phyloP scores from a whole-genome alignment of 1,284 basidiomycete genomes.

The Stygiomarasmius scandens region DNA sequence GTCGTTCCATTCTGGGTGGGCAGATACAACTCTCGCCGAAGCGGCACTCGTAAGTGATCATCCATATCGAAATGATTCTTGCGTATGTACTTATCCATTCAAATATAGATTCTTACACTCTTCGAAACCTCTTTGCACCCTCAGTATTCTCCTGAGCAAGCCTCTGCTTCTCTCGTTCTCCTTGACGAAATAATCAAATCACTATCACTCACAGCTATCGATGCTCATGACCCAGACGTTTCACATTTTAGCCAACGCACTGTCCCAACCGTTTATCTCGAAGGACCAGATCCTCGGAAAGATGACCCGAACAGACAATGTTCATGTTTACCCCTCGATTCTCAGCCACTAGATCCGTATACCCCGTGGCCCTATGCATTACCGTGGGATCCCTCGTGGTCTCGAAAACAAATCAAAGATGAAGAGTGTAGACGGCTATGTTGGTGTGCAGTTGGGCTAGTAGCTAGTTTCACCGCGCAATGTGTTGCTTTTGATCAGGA shows the following conservation, averaged over 20 bases:
- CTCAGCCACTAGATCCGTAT: slow-evolving; percentile 39
- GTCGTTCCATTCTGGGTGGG: slow-evolving; percentile 51
- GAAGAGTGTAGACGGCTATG: slow-evolving; percentile 74
- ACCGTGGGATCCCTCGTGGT: slow-evolving; percentile 65
- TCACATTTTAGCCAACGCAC: slow-evolving; percentile 23
- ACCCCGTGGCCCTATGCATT: slow-evolving; percentile 54
- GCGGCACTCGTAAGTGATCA: slow-evolving; percentile 69
- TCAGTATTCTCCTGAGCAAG: slow-evolving; percentile 54
- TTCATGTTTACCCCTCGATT: slow-evolving; percentile 49
- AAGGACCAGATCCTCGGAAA: slow-evolving; percentile 26
- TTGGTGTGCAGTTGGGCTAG: slow-evolving; percentile 71
- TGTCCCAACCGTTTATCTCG: slow-evolving; percentile 33
- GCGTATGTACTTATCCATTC: too few relatives aligned
- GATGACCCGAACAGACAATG: slow-evolving; percentile 37
- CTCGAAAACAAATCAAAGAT: slow-evolving; percentile 51
- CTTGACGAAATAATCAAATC: slow-evolving; percentile 65
- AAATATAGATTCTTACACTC: slow-evolving; percentile 62
- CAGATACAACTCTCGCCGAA: slow-evolving; percentile 67
- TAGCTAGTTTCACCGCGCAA: slow-evolving; percentile 65
- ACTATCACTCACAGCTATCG: slow-evolving; percentile 58
- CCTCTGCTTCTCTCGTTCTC: slow-evolving; percentile 51
- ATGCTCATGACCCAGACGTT: slow-evolving; percentile 52
- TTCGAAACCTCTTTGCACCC: slow-evolving; percentile 78
- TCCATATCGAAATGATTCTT: too few relatives aligned
- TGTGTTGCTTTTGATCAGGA: slow-evolving; percentile 64